These are phyloP conservation scores for Fragaria vesca DNA, from an alignment of 306 rosid species.

Conservation along the genomic window DNA sequence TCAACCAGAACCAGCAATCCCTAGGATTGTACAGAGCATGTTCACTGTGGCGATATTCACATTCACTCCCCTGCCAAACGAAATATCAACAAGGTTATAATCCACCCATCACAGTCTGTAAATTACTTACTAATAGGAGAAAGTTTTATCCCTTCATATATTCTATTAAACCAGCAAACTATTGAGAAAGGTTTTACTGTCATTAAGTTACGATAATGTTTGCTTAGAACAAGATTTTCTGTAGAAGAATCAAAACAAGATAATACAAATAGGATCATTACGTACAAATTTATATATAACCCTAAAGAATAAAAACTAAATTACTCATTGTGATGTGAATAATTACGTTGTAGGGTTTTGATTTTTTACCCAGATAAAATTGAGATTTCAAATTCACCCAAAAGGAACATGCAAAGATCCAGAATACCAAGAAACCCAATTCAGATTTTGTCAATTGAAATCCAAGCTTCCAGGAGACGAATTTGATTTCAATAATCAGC, in stretches of 20 bases:
- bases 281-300: no score
- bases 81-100: conserved; percentile 8
- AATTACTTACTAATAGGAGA: background rate
- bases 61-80: conserved; percentile 72
- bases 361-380: background rate
- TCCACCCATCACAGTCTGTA: background rate
- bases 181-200: background rate
- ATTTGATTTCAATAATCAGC: background rate
- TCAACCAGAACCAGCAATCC: conserved; percentile 97
- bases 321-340: background rate
- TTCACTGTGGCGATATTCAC: conserved; percentile 97
- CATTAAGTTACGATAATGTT: background rate
- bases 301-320: background rate
- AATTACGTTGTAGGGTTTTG: background rate
- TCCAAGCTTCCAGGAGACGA: background rate
- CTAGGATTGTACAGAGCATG: conserved; percentile 91
- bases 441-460: background rate
- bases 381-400: background rate
- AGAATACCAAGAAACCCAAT: background rate
- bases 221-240: background rate
- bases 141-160: background rate
- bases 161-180: background rate
- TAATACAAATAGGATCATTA: background rate
- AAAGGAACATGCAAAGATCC: conserved; percentile 11
- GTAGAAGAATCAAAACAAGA: background rate